A percentile compares a stretch with the other conserved stretches of the same genome.
Conservation (phyloP, 2,329 filamentous ascomycete species). For the Fusarium equiseti region DNA sequence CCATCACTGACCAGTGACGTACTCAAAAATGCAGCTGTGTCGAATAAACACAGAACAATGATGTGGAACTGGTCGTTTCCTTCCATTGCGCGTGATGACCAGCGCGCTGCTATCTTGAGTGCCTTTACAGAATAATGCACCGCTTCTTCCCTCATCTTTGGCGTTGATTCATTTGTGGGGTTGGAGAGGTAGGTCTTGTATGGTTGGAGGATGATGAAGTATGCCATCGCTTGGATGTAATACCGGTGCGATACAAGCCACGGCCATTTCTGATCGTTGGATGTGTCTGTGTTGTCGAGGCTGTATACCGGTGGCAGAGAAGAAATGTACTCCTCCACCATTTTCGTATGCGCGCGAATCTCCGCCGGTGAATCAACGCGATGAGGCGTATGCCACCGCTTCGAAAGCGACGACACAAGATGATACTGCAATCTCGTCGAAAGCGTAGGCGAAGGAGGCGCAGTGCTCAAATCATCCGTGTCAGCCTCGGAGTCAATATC, state of each 20-base stretch:
- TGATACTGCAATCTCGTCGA: constrained; percentile 18
- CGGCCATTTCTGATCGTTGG: not conserved
- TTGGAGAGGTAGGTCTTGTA: constrained; percentile 2
- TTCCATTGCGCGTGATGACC: constrained; percentile 9
- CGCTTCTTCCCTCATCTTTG: not conserved
- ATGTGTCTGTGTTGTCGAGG: not conserved
- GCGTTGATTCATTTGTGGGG: not conserved
- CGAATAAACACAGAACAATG: constrained; percentile 1
- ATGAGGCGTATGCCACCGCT: constrained; percentile 17
- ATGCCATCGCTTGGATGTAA: constrained; percentile 21
- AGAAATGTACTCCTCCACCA: not conserved
- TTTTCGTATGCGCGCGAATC: not conserved
- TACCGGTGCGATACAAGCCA: constrained; percentile 18
- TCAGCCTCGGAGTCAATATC: constrained; percentile 13
- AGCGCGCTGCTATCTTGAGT: not conserved
- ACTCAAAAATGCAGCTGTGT: constrained; percentile 14
- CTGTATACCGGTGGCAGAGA: not conserved
- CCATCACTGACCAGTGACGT: not conserved
- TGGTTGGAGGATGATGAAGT: constrained; percentile 19
- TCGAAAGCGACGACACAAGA: constrained; percentile 16
- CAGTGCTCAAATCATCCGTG: accelerated
- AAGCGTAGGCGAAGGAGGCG: not conserved
- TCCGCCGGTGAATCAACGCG: not conserved
- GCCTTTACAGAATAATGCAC: not conserved
- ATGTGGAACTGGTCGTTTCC: constrained; percentile 18